Conservation (phyloP, 306 rosid genomes). For the Castanea mollissima region DNA sequence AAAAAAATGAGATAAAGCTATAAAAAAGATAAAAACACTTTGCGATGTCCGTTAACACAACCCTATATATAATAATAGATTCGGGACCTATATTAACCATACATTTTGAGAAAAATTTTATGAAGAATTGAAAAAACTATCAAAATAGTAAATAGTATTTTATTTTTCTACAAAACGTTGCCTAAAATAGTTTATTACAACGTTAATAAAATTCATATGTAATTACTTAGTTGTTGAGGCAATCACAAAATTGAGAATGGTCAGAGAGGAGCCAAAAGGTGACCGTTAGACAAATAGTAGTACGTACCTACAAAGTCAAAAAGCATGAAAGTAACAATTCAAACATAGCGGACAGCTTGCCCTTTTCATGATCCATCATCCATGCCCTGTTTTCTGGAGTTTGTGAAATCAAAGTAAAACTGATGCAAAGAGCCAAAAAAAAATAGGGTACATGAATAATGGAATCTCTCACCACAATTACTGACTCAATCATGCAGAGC, state of each 20-base stretch:
- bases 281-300: neutral
- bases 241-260: neutral
- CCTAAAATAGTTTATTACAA: too few species aligned
- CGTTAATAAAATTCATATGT: too few species aligned
- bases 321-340: neutral
- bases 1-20: too few species aligned
- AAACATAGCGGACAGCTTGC: neutral
- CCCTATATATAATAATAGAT: too few species aligned
- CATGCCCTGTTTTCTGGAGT: neutral
- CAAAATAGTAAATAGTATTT: too few species aligned
- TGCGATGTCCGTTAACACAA: too few species aligned
- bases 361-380: neutral
- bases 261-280: neutral
- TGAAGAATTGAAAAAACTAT: too few species aligned
- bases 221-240: neutral
- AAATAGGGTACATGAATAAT: neutral
- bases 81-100: too few species aligned
- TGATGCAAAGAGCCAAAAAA: constrained; percentile 6
- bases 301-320: constrained; percentile 4
- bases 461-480: constrained; percentile 2
- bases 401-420: neutral
- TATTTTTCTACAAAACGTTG: too few species aligned
- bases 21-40: too few species aligned
- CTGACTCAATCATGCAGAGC: constrained; percentile 9
- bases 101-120: too few species aligned